Evolutionary conservation across 345 rosid genomes (phyloP).

Genomic region (Hibiscus trionum): DNA sequence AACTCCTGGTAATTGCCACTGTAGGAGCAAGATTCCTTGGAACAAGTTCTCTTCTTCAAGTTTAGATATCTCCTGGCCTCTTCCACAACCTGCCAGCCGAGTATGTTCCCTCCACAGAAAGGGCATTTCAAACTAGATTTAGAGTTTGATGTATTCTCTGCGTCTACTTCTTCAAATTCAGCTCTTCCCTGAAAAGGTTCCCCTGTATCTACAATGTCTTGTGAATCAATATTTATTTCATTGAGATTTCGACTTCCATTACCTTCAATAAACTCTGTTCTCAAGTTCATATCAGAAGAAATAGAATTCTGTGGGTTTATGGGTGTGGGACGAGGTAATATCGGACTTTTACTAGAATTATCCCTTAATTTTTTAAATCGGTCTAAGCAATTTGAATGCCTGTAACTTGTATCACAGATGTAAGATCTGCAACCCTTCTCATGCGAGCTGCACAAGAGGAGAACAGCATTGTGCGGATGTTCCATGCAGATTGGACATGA

Average conservation of each 20-base stretch:
- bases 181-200: slow-evolving; percentile 31
- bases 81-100: slow-evolving; percentile 63
- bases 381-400: slow-evolving; percentile 91
- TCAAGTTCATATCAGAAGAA: slow-evolving; percentile 28
- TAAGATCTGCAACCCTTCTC: slow-evolving; percentile 89
- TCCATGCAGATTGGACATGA: slow-evolving; percentile 97
- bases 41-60: slow-evolving; percentile 66
- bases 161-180: slow-evolving; percentile 31
- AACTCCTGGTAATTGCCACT: slow-evolving; percentile 73
- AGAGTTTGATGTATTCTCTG: slow-evolving; percentile 26
- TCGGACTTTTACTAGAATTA: slow-evolving; percentile 31
- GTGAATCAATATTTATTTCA: slow-evolving; percentile 23
- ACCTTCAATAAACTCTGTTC: slow-evolving; percentile 24
- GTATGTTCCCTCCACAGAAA: slow-evolving; percentile 64
- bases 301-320: slow-evolving; percentile 22
- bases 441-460: slow-evolving; percentile 77
- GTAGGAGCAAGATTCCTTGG: slow-evolving; percentile 70
- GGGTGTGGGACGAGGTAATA: slow-evolving; percentile 27
- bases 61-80: slow-evolving; percentile 77
- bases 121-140: slow-evolving; percentile 59
- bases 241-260: slow-evolving; percentile 21
- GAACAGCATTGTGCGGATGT: slow-evolving; percentile 96
- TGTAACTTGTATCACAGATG: slow-evolving; percentile 86
- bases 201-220: slow-evolving; percentile 23
- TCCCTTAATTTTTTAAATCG: slow-evolving; percentile 61